phyloP scores from a whole-genome alignment of 2,329 filamentous ascomycete species.

The Diaporthe amygdali region DNA sequence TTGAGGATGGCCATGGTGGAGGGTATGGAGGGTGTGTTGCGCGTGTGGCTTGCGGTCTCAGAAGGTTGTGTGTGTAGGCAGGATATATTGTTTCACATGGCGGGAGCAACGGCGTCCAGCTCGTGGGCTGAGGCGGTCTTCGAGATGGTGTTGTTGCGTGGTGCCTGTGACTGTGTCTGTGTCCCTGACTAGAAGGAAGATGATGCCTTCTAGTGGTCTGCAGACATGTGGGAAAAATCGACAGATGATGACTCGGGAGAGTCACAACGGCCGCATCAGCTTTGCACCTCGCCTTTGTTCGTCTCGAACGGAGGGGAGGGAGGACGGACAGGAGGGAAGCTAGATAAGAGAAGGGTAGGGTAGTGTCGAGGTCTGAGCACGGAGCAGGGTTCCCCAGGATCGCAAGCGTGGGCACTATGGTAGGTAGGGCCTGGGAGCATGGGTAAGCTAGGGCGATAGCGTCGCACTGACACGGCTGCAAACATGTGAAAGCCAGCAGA shows the following conservation, averaged over 20 bases:
- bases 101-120: conserved; percentile 17
- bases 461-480: conserved; percentile 9
- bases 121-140: neutral
- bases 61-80: neutral
- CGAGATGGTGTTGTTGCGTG: neutral
- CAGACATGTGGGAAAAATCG: neutral
- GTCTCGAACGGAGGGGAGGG: neutral
- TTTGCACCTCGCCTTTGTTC: neutral
- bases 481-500: conserved; percentile 11
- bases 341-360: conserved; percentile 11
- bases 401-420: too few relatives aligned
- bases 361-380: conserved; percentile 14
- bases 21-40: neutral
- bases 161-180: neutral
- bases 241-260: neutral
- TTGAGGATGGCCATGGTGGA: conserved; percentile 56
- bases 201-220: neutral
- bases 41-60: conserved; percentile 42
- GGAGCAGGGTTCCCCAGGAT: conserved; percentile 13
- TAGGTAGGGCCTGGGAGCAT: neutral
- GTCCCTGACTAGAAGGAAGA: neutral
- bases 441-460: neutral
- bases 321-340: neutral
- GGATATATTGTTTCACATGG: conserved; percentile 32
- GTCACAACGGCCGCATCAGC: neutral